These are phyloP conservation scores for Apiospora aurea DNA, from an alignment of 2,329 filamentous ascomycete genomes.

Conservation along the genomic window DNA sequence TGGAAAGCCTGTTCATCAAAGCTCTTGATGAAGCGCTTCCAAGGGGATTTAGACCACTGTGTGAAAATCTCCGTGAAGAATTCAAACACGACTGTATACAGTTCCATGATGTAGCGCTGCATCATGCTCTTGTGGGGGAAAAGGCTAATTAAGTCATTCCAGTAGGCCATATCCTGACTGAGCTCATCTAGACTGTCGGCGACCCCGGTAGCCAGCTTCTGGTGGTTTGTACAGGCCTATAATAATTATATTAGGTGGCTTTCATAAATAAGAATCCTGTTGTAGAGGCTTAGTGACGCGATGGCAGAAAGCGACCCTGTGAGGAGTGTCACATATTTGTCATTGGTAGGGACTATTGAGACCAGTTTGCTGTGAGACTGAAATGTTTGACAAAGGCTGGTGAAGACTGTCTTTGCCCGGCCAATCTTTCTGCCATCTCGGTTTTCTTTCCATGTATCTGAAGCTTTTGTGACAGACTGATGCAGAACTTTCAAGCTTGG, in stretches of 20 bases:
- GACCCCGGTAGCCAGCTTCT: background rate
- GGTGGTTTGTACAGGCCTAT: slow-evolving; percentile 1
- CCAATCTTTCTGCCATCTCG: background rate
- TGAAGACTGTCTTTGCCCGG: slow-evolving; percentile 6
- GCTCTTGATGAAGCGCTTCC: slow-evolving; percentile 14
- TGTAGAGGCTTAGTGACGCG: slow-evolving; percentile 24
- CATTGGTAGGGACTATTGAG: slow-evolving; percentile 24
- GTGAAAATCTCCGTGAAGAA: slow-evolving; percentile 27
- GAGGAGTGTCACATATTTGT: slow-evolving; percentile 25
- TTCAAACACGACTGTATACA: slow-evolving; percentile 27
- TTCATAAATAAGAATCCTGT: no score
- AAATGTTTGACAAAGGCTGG: slow-evolving; percentile 7
- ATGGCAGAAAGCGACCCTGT: slow-evolving; percentile 26
- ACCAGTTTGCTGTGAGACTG: slow-evolving; percentile 25
- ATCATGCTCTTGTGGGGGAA: background rate
- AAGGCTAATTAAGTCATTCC: slow-evolving; percentile 22
- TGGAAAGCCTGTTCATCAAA: background rate
- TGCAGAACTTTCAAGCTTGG: background rate
- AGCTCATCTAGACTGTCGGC: background rate
- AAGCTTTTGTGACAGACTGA: background rate
- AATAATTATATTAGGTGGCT: no score
- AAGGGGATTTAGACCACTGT: slow-evolving; percentile 26
- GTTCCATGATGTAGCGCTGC: slow-evolving; percentile 26
- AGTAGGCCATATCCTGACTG: slow-evolving; percentile 18
- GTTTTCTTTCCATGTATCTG: background rate